Evolutionary conservation across 352 stramenopile species (phyloP).

Genomic region (Globisporangium camurandrum): DNA sequence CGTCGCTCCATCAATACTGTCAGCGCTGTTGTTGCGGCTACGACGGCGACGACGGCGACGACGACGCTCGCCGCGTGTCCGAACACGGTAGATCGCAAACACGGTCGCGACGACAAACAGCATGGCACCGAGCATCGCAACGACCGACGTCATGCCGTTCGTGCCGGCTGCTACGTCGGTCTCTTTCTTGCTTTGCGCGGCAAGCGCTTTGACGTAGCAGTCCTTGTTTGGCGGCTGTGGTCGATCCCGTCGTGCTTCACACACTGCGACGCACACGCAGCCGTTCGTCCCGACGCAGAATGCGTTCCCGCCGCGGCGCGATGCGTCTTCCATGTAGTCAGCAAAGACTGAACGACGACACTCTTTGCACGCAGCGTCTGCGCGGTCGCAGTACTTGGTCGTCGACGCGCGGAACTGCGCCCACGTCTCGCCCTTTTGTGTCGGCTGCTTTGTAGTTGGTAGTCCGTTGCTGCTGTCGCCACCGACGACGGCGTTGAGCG

Average conservation of each 20-base stretch:
- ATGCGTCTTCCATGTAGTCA: slow-evolving; percentile 9
- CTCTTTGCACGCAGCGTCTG: slow-evolving; percentile 5
- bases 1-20: not conserved
- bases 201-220: slow-evolving; percentile 12
- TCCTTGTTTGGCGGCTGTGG: slow-evolving; percentile 5
- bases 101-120: slow-evolving; percentile 36
- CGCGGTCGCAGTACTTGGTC: slow-evolving; percentile 9
- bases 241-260: slow-evolving; percentile 6
- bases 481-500: not conserved
- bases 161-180: not conserved
- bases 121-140: slow-evolving; percentile 31
- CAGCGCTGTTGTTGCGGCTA: not conserved
- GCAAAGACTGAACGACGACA: slow-evolving; percentile 13
- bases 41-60: not conserved
- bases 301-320: not conserved
- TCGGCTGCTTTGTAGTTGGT: not conserved
- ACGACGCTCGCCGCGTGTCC: slow-evolving; percentile 19
- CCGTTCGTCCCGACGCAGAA: slow-evolving; percentile 12
- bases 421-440: not conserved
- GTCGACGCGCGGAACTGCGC: slow-evolving; percentile 6
- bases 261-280: slow-evolving; percentile 16
- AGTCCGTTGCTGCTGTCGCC: not conserved
- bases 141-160: not conserved
- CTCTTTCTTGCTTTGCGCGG: slow-evolving; percentile 9
- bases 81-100: slow-evolving; percentile 45